Evolutionary conservation across 2,329 filamentous ascomycete species (phyloP), one percentile per base, ranked within the genome.

Genomic region (Fusarium sp.): DNA sequence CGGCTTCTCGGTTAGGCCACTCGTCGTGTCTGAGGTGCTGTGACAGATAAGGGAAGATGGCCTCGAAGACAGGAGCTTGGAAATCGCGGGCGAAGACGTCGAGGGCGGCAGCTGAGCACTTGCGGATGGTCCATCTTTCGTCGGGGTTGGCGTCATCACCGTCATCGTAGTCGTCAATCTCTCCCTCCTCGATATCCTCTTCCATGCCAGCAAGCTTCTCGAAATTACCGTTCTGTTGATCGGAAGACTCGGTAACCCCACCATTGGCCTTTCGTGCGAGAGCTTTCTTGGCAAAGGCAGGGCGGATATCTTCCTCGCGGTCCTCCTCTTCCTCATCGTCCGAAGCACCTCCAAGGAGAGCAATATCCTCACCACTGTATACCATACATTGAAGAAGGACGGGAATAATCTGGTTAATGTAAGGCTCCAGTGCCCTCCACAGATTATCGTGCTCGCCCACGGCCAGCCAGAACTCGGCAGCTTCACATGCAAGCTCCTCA

Each of bases 401-500:
- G 0, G 96, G 96, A 30, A 99, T 91, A 67, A 98, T 95, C 77
- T 92, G 92, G 69, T 87, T 80, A 56, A 98, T 87, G 75, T 92
- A 92, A 0, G 94, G 94, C 10, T 86, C 89, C 45, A 99, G 83
- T 1, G 88, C 86, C 70, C 89, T 86, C 82, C 93, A 93, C 53
- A 98, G 82, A 61, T 91, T 87, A 41, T 92, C 87, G 76, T 97
- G 93, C 77, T 97, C 96, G 62, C 94, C 94, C 20, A 97, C 90
- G 39, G 93, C 93, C 44, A 99, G 87, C 94, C 96, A 99, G 76
- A 99, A 99, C 78, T 99, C 96, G 7, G 96, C 94, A 10, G 96
- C 96, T 77, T 99, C 96, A 69, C 96, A 90, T 37, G 95, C 94
- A 60, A 99, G 84, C 41, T 98, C 94, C 56, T 94, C 90, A 69